These are phyloP conservation scores for Sinapis alba DNA, from an alignment of 441 rosid genomes.

Conservation along the genomic window DNA sequence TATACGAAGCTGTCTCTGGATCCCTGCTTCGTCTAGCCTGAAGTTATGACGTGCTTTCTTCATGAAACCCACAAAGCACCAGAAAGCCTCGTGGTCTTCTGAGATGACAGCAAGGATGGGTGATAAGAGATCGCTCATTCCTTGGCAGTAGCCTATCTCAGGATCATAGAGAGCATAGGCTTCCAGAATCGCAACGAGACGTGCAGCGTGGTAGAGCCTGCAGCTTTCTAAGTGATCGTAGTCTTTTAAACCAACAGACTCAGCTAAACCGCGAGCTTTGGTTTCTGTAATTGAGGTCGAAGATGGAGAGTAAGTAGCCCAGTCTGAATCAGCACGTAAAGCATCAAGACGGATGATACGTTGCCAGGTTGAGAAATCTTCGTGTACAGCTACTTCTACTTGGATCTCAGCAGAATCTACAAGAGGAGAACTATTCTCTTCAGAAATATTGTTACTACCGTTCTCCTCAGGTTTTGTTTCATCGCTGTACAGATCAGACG, in stretches of 20 bases:
- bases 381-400: constrained; percentile 42
- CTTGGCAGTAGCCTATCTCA: constrained; percentile 96
- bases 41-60: constrained; percentile 95
- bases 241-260: constrained; percentile 79
- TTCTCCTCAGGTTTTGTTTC: constrained; percentile 43
- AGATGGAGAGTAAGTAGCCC: constrained; percentile 61
- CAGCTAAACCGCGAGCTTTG: constrained; percentile 67
- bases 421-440: constrained; percentile 40
- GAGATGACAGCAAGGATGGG: constrained; percentile 78
- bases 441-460: constrained; percentile 22
- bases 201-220: constrained; percentile 85
- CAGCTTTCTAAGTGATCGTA: constrained; percentile 78
- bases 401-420: constrained; percentile 37
- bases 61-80: constrained; percentile 97
- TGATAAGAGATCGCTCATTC: constrained; percentile 92
- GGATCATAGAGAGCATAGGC: constrained; percentile 88
- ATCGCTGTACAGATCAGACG: constrained; percentile 51
- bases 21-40: constrained; percentile 94
- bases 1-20: constrained; percentile 78
- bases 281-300: constrained; percentile 64
- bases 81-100: constrained; percentile 91
- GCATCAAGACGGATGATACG: constrained; percentile 94
- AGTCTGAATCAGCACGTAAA: constrained; percentile 82
- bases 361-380: constrained; percentile 84
- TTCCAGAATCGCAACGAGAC: constrained; percentile 85